Evolutionary conservation across 2,329 filamentous ascomycete species (phyloP), one percentile per base, ranked within the genome.

Genomic region (Trichoderma arundinaceum): DNA sequence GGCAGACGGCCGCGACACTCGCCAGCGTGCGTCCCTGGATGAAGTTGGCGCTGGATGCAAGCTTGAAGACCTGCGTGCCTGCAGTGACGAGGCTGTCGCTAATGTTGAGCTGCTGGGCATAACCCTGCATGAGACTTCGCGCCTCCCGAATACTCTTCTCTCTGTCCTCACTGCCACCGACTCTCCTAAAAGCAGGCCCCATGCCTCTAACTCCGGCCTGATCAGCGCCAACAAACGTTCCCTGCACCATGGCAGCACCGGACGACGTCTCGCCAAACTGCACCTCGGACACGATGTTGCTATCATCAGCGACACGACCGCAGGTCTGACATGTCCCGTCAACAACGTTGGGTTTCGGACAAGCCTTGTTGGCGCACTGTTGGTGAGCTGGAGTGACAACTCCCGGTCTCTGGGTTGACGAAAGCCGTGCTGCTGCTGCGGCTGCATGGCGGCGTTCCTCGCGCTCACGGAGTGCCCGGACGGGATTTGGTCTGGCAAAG

Each of bases 221-320:
- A 76, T 94, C 92, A 66, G 92, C 91, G 62, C 88, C 90, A 67
- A 99, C 88, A 74, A 90, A 96, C 68, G 90, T 94, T 76, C 95
- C 95, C 76, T 97, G 92, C 17, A 97, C 92, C 58, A 96, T 86
- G 60, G 94, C 94, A 56, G 92, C 92, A 72, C 95, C 95, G 39
- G 88, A 89, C 0, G 92, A 88, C 33, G 88, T 90, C 80, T 99
- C 94, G 69, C 93, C 93, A 74, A 98, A 99, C 22, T 90, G 90
- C 68, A 98, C 87, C 77, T 99, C 95, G 56, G 92, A 87, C 66
- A 97, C 94, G 68, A 98, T 97, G 74, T 96, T 93, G 75, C 88
- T 89, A 74, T 96, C 91, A 71, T 91, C 90, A 64, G 94, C 87
- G 70, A 97, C 88, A 67, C 88, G 89, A 84, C 93, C 94, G 77